Evolutionary conservation across 1,284 basidiomycete genomes (phyloP).

Genomic region (Pyrrhoderma lamaoense): DNA sequence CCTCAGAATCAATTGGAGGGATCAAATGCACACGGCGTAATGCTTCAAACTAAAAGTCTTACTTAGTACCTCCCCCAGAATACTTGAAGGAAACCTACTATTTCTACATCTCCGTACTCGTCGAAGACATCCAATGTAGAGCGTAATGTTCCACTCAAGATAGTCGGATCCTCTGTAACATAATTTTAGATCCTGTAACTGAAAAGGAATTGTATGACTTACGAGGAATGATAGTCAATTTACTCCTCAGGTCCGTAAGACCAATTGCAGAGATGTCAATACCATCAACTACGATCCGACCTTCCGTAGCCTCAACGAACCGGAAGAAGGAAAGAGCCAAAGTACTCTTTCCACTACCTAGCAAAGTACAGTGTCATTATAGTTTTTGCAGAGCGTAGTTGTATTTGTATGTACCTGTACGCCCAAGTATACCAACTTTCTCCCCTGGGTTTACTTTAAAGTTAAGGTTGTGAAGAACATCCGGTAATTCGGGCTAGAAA

Average conservation of each 20-base stretch:
- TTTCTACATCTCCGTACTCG: constrained; percentile 81
- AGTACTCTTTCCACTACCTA: constrained; percentile 67
- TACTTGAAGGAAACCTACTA: constrained; percentile 41
- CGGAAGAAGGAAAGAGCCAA: constrained; percentile 93
- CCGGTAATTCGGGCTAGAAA: constrained; percentile 68
- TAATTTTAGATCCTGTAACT: constrained; percentile 1
- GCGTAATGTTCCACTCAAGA: constrained; percentile 81
- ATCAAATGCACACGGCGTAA: constrained; percentile 85
- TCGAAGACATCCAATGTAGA: constrained; percentile 88
- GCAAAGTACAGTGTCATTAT: neutral
- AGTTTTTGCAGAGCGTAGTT: no score
- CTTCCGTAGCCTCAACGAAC: constrained; percentile 84
- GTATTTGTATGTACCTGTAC: constrained; percentile 54
- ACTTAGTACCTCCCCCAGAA: constrained; percentile 27
- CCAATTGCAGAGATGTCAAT: constrained; percentile 82
- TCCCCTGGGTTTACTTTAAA: constrained; percentile 75
- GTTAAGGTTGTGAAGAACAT: constrained; percentile 78
- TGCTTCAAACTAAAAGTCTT: constrained; percentile 64
- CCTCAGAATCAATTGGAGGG: constrained; percentile 43
- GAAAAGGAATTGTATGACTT: constrained; percentile 23
- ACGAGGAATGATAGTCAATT: constrained; percentile 91
- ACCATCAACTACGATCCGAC: constrained; percentile 82
- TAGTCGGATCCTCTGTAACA: constrained; percentile 75
- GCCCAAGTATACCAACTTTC: constrained; percentile 83
- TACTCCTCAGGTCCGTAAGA: constrained; percentile 79